Evolutionary conservation across 306 rosid species (phyloP).

Genomic region (Prosopis cineraria): DNA sequence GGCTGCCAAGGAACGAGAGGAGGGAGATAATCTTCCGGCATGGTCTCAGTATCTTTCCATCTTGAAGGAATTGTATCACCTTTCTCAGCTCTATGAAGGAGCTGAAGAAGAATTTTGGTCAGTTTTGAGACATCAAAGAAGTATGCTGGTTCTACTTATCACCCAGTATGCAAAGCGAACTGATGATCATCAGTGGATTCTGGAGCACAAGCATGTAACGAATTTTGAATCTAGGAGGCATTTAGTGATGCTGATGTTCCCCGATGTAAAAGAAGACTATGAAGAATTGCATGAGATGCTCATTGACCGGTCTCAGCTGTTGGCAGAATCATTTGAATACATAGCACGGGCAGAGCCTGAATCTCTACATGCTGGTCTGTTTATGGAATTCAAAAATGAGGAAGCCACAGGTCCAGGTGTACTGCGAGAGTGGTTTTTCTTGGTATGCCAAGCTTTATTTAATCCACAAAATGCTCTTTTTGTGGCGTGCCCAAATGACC

Average conservation of each 20-base stretch:
- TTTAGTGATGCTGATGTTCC: constrained; percentile 88
- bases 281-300: constrained; percentile 96
- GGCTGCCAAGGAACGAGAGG: constrained; percentile 43
- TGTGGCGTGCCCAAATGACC: constrained; percentile 80
- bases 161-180: constrained; percentile 62
- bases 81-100: constrained; percentile 61
- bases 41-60: constrained; percentile 88
- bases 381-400: constrained; percentile 94
- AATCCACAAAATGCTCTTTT: constrained; percentile 84
- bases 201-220: constrained; percentile 63
- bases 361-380: constrained; percentile 72
- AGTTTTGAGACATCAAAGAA: constrained; percentile 49
- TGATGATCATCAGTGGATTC: constrained; percentile 81
- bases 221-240: constrained; percentile 87
- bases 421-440: constrained; percentile 86
- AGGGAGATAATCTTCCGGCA: constrained; percentile 44
- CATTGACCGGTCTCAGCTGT: constrained; percentile 85
- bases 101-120: constrained; percentile 65
- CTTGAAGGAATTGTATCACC: constrained; percentile 66
- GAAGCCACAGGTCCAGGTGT: constrained; percentile 99
- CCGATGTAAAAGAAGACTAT: constrained; percentile 86
- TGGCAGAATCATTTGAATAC: constrained; percentile 87
- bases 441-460: constrained; percentile 88
- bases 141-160: constrained; percentile 53
- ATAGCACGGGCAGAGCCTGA: constrained; percentile 69